Evolutionary conservation across 805 yeast genomes (phyloP).

Genomic region (Trichomonascus vanleenenianus): DNA sequence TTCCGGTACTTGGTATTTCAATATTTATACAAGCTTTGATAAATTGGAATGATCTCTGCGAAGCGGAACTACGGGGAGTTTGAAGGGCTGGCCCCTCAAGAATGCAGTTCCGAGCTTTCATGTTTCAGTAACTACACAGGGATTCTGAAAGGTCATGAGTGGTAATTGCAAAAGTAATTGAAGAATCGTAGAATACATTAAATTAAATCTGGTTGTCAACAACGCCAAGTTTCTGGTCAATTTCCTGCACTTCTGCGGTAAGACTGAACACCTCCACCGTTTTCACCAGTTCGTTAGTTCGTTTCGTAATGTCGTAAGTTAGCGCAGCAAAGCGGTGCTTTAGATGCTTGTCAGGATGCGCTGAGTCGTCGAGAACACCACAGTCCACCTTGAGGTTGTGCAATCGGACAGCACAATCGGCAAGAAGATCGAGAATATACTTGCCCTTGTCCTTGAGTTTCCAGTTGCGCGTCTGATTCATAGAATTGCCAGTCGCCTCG

Average conservation of each 20-base stretch:
- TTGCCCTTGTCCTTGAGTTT: constrained; percentile 83
- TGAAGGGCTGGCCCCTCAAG: no score
- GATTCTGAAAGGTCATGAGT: no score
- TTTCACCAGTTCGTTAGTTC: constrained; percentile 91
- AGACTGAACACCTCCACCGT: constrained; percentile 92
- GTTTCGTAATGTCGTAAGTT: constrained; percentile 92
- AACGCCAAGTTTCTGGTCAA: constrained; percentile 45
- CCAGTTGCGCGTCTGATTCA: constrained; percentile 81
- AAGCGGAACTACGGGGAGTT: no score
- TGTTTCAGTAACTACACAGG: no score
- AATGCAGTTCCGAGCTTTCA: no score
- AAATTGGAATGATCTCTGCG: no score
- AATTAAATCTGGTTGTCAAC: background rate
- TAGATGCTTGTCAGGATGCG: constrained; percentile 77
- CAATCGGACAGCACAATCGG: constrained; percentile 83
- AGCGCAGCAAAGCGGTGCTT: constrained; percentile 93
- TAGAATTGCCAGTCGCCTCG: constrained; percentile 76
- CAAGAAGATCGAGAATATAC: constrained; percentile 82
- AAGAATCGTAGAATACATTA: background rate
- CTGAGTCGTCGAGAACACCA: constrained; percentile 28
- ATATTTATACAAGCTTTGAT: no score
- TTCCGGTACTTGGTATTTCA: no score
- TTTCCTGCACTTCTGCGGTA: constrained; percentile 74
- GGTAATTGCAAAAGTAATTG: no score
- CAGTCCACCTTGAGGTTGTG: constrained; percentile 48